Percentiles rank a stretch among this genome's conserved stretches.
phyloP scores from a whole-genome alignment of 139 green algal species.

The Coelastrella sp. region DNA sequence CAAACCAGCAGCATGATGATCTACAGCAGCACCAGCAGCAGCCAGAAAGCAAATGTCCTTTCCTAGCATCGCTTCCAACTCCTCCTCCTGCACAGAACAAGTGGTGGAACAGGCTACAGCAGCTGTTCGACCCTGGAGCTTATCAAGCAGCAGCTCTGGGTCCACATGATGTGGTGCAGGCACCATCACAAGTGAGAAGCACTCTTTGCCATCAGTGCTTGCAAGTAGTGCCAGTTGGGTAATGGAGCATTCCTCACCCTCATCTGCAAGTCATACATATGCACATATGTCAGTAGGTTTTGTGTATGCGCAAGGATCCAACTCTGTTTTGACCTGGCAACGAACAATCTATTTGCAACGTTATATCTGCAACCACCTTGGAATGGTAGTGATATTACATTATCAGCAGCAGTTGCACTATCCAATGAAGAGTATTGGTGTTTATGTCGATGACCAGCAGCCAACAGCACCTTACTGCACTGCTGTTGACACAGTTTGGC shows the following conservation, averaged over 20 bases:
- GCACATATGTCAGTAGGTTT: too few species aligned
- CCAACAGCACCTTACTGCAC: too few species aligned
- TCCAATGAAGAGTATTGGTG: too few species aligned
- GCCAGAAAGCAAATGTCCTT: constrained; percentile 23
- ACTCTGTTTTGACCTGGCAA: too few species aligned
- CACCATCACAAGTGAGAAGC: not conserved
- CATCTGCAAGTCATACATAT: not conserved
- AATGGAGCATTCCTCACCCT: not conserved
- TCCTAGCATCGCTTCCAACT: constrained; percentile 15
- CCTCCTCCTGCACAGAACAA: constrained; percentile 2
- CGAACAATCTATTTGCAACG: too few species aligned
- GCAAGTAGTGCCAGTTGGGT: not conserved
- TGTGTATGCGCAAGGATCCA: too few species aligned
- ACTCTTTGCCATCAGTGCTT: not conserved
- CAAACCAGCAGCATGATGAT: constrained; percentile 1
- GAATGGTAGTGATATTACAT: too few species aligned
- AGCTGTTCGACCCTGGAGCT: constrained; percentile 12
- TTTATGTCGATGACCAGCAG: too few species aligned
- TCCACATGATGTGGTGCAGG: not conserved
- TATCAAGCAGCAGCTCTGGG: constrained; percentile 30
- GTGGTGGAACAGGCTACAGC: constrained; percentile 31
- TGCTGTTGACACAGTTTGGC: too few species aligned
- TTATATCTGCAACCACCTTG: too few species aligned
- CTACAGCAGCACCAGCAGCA: not conserved
- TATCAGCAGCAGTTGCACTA: too few species aligned